Percentiles rank a stretch among this genome's conserved stretches.
Evolutionary conservation across 345 rosid genomes (phyloP).

Genomic region (Boechera stricta): DNA sequence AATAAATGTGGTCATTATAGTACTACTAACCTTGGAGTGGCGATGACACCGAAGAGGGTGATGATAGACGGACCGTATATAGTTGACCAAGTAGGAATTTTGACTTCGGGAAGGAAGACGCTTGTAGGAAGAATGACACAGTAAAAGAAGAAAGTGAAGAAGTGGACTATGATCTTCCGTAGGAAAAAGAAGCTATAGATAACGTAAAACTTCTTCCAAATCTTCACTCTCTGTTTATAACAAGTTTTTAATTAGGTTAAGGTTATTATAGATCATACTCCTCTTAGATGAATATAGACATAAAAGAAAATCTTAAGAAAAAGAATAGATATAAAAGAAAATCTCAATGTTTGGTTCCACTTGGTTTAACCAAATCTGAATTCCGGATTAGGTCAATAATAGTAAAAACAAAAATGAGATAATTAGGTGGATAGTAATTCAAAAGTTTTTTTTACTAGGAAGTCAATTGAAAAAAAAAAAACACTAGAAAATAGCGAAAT

Average conservation of each 20-base stretch:
- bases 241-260: background rate
- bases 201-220: slow-evolving; percentile 41
- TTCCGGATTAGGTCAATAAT: too few species aligned
- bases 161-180: slow-evolving; percentile 38
- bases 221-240: slow-evolving; percentile 32
- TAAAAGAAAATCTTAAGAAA: too few species aligned
- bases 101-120: slow-evolving; percentile 32
- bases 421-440: too few species aligned
- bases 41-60: slow-evolving; percentile 16
- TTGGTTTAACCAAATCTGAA: too few species aligned
- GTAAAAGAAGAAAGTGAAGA: slow-evolving; percentile 37
- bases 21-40: slow-evolving; percentile 35
- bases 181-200: slow-evolving; percentile 42
- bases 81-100: slow-evolving; percentile 34
- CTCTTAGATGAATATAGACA: too few species aligned
- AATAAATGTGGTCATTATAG: background rate
- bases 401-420: too few species aligned
- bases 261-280: background rate
- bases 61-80: slow-evolving; percentile 32
- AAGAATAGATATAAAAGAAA: too few species aligned
- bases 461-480: too few species aligned
- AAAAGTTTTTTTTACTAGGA: too few species aligned
- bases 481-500: too few species aligned
- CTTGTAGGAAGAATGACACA: slow-evolving; percentile 40
- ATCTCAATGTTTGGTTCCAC: too few species aligned